These are phyloP conservation scores for Trypanosomatidae sp. DNA, from an alignment of 208 protist genomes.

Conservation along the genomic window DNA sequence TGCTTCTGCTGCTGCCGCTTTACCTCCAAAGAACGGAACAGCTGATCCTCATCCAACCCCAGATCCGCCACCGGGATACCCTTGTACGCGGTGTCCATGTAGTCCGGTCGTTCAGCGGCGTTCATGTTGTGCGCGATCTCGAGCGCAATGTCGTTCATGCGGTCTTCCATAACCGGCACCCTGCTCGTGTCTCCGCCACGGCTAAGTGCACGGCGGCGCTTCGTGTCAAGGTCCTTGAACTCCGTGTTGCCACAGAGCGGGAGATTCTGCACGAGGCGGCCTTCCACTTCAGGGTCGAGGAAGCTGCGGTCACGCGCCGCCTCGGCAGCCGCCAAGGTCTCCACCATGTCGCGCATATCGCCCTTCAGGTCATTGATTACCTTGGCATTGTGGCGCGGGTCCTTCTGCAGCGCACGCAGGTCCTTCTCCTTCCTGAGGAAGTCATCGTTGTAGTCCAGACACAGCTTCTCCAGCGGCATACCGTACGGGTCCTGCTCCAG, in stretches of 20 bases:
- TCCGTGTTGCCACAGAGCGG: slow-evolving; percentile 52
- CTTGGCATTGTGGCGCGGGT: slow-evolving; percentile 46
- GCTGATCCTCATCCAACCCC: slow-evolving; percentile 60
- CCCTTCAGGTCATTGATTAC: slow-evolving; percentile 52
- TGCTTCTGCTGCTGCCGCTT: slow-evolving; percentile 66
- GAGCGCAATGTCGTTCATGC: slow-evolving; percentile 68
- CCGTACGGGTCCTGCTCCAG: slow-evolving; percentile 67
- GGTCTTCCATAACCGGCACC: slow-evolving; percentile 56
- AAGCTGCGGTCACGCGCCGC: slow-evolving; percentile 56
- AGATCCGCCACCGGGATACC: slow-evolving; percentile 61
- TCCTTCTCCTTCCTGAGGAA: slow-evolving; percentile 49
- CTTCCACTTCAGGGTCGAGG: slow-evolving; percentile 63
- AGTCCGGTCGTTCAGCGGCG: slow-evolving; percentile 62
- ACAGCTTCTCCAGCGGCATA: slow-evolving; percentile 60
- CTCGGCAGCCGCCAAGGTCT: slow-evolving; percentile 42
- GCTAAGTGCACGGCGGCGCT: slow-evolving; percentile 51
- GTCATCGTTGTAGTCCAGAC: slow-evolving; percentile 65
- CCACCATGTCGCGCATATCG: slow-evolving; percentile 43
- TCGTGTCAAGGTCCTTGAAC: slow-evolving; percentile 62
- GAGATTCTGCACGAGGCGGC: slow-evolving; percentile 49
- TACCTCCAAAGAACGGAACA: slow-evolving; percentile 54
- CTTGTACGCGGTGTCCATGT: slow-evolving; percentile 48
- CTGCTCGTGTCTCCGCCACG: slow-evolving; percentile 31
- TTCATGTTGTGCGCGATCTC: slow-evolving; percentile 70
- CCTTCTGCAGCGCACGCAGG: slow-evolving; percentile 53